A percentile compares a stretch with the other conserved stretches of the same genome.
Evolutionary conservation across 495 filamentous ascomycete genomes (phyloP).

Genomic region (Clohesyomyces aquaticus): DNA sequence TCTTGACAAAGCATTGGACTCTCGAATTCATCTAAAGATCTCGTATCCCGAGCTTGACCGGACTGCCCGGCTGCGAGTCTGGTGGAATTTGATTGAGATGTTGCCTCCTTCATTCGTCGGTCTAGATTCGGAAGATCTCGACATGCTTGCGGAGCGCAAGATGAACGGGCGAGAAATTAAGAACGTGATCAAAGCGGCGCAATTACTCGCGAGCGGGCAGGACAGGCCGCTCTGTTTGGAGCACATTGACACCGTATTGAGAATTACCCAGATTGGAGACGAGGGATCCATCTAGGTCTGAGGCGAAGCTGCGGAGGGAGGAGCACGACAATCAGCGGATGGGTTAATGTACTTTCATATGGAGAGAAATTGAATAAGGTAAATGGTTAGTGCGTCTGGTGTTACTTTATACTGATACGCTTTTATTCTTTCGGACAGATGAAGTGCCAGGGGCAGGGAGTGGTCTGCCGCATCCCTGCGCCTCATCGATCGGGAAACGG

Average conservation of each 20-base stretch:
- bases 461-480: slow-evolving; percentile 32
- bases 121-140: slow-evolving; percentile 48
- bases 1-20: slow-evolving; percentile 47
- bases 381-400: slow-evolving; percentile 14
- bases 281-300: slow-evolving; percentile 15
- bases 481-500: slow-evolving; percentile 17
- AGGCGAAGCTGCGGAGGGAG: slow-evolving; percentile 19
- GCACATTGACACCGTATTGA: slow-evolving; percentile 59
- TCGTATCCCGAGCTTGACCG: slow-evolving; percentile 45
- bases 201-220: slow-evolving; percentile 61
- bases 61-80: slow-evolving; percentile 42
- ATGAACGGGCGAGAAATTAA: slow-evolving; percentile 68
- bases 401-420: slow-evolving; percentile 36
- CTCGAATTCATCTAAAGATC: slow-evolving; percentile 49
- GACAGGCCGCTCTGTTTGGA: slow-evolving; percentile 69
- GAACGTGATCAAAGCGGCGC: slow-evolving; percentile 62
- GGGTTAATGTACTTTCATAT: slow-evolving; percentile 40
- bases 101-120: slow-evolving; percentile 29
- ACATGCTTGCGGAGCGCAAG: slow-evolving; percentile 48
- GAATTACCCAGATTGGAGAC: slow-evolving; percentile 40
- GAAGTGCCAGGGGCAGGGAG: slow-evolving; percentile 10
- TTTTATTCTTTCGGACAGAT: slow-evolving; percentile 2
- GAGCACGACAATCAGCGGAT: slow-evolving; percentile 10
- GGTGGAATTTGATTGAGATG: slow-evolving; percentile 50
- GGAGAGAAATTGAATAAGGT: slow-evolving; percentile 33